Base-by-base conservation (phyloP, 1,284 basidiomycete species). In the Mrakiaceae sp. region DNA sequence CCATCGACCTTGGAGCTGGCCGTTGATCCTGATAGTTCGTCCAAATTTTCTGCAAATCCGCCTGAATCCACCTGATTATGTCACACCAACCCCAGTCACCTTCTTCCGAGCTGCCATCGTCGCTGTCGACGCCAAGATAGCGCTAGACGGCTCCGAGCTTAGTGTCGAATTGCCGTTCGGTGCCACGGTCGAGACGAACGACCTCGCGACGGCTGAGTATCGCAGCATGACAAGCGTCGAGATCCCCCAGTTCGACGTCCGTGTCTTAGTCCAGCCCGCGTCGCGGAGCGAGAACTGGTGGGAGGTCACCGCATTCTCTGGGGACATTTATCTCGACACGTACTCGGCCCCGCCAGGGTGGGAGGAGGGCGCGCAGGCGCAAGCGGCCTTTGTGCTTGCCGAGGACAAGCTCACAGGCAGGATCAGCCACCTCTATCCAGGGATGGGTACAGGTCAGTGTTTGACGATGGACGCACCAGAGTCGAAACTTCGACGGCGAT, bases 21-120 rank as follows among this genome's bases (percentile, higher is more conserved):
- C 46, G 68, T 81, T 3, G 85, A 87, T 69, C 87, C 88, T 11
- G 92, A 96, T 76, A 81, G 89, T 88, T 71, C 72, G 81, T 75
- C 8, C 54, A 39, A 49, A 44, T 56, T 40, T 14, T 46, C 43
- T 12, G 5, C 8, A 5, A 49, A 9, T 43, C 47, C 60, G 42
- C 42, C 59, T 62, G 39, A 49, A 4, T 46, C 11, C 46, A 7
- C n/a, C 50, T 40, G 49, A n/a, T 58, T 43, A 27, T 51, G 68
- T 66, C 47, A 67, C 51, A 49, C 12, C 48, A 59, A 43, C 40
- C 53, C 6, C 67, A 86, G 86, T 85, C n/a, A 88, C 86, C 0
- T 87, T 90, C 69, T 71, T 90, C 67, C 87, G 86, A 68, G 71
- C 90, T 10, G 75, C 78, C 0, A 46, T 87, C 11, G 79, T 78